Evolutionary conservation across 352 stramenopile genomes (phyloP), one percentile per base, ranked within the genome.

Genomic region (Phytophthora agathidicida): DNA sequence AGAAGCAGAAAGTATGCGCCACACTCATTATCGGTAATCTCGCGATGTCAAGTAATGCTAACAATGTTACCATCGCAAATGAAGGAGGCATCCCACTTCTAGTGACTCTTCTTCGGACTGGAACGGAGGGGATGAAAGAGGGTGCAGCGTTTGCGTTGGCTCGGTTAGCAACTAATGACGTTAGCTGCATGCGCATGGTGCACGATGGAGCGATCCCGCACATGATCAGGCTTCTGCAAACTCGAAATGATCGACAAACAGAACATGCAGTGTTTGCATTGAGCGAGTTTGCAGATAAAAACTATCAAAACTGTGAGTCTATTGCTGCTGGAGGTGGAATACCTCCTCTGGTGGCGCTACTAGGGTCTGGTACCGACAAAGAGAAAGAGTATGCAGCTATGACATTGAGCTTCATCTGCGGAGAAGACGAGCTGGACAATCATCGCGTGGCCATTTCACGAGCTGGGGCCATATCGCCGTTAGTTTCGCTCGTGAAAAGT

Each of bases 271-370:
- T n/a, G 35, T 32, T 16, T 33, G 33, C 47, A 7, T 55, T 45
- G 26, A 49, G 42, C 16, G 42, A 49, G 11, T 36, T 49, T 9
- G 26, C 42, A 1, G 42, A 49, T 26, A 49, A 49, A 6, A 49
- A 30, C 26, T 49, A 49, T 13, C 23, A 36, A 11, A 49, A 49
- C 16, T 49, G 42, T 6, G 42, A 30, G 5, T 8, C 3, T 2
- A 49, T 49, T 6, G 42, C 28, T 4, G 9, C n/a, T 4, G 42
- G 36, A n/a, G 42, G 42, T 10, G 42, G 42, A 1, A 27, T 49
- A 2, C 2, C 42, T 10, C 16, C 16, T 17, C 16, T 37, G 13
- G 42, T 49, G 10, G 42, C 17, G 7, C 24, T 49, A 1, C 9
- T 49, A 8, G 11, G 23, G 7, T 10, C 28, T n/a, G 42, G 42